Percentiles rank a stretch among this genome's conserved stretches.
These are phyloP conservation scores for Solanum habrochaites DNA, from an alignment of 257 asterid genomes.

Conservation along the genomic window DNA sequence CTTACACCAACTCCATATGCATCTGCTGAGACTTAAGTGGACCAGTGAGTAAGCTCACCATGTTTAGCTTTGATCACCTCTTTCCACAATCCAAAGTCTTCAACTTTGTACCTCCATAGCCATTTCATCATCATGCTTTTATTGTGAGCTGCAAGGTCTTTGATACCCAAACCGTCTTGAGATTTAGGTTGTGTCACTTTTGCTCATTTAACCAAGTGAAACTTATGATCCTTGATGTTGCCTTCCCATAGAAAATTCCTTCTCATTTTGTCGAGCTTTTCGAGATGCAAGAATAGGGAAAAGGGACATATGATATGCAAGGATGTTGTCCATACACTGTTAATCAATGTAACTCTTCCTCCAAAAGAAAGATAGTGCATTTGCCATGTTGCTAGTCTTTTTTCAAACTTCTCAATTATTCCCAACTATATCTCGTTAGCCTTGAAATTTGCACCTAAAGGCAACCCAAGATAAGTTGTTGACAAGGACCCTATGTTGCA, in stretches of 20 bases:
- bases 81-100: neutral
- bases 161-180: neutral
- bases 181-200: neutral
- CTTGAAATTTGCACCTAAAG: neutral
- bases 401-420: neutral
- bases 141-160: neutral
- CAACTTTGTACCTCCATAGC: neutral
- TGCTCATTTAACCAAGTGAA: neutral
- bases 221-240: neutral
- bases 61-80: no score
- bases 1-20: no score
- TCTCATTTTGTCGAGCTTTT: neutral
- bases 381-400: neutral
- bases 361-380: neutral
- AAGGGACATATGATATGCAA: neutral
- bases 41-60: neutral
- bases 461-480: neutral
- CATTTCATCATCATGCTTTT: neutral
- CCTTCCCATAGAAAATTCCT: neutral
- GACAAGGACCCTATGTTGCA: neutral
- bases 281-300: neutral
- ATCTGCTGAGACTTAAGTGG: no score
- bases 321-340: neutral
- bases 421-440: neutral
- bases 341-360: neutral